These are phyloP conservation scores for Gracilariopsis chorda DNA, from an alignment of 23 red algal species.

Conservation along the genomic window DNA sequence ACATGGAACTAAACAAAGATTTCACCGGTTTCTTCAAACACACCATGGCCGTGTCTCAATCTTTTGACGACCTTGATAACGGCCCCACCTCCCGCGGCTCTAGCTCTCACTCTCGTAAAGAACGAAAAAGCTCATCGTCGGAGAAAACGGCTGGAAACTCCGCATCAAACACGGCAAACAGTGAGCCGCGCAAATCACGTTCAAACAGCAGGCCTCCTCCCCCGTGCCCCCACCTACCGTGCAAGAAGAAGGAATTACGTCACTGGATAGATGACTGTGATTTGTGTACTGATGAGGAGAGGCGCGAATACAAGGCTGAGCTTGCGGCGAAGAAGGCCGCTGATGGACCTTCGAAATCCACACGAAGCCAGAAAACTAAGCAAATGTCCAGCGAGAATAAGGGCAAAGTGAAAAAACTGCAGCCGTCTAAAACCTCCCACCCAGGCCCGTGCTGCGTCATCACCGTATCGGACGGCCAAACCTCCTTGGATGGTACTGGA, in stretches of 20 bases:
- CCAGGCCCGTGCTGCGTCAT: slow-evolving; percentile 12
- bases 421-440: too few relatives aligned
- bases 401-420: background rate
- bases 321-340: background rate
- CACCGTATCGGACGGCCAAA: background rate
- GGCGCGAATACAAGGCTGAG: background rate
- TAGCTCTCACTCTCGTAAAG: too few relatives aligned
- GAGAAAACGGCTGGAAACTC: too few relatives aligned
- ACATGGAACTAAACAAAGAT: background rate
- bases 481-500: background rate
- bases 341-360: background rate
- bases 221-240: background rate
- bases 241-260: background rate
- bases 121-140: too few relatives aligned
- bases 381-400: background rate
- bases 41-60: too few relatives aligned
- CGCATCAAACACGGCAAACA: too few relatives aligned
- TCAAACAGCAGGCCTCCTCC: background rate
- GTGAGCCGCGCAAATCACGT: background rate
- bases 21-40: too few relatives aligned
- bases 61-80: background rate
- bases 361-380: background rate
- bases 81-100: too few relatives aligned
- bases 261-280: slow-evolving; percentile 16
- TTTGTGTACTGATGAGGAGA: background rate